Percentiles rank a stretch among this genome's conserved stretches.
Conservation (phyloP, 2,329 filamentous ascomycete genomes). For the Alternaria viburni region DNA sequence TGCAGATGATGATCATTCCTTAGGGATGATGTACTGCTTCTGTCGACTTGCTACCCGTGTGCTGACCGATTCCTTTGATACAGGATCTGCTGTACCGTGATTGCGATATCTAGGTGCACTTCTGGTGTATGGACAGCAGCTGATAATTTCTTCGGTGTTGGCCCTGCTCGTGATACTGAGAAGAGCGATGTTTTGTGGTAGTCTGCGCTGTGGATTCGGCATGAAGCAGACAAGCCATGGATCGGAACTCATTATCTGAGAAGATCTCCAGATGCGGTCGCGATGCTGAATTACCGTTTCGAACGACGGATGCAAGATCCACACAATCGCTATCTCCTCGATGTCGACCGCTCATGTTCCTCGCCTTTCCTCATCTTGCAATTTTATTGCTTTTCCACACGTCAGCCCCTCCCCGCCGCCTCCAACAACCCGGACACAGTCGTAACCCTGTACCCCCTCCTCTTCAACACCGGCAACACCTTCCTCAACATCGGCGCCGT, state of each 20-base stretch:
- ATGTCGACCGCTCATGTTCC: neutral
- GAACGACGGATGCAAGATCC: neutral
- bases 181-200: neutral
- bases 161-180: neutral
- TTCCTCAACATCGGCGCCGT: constrained; percentile 77
- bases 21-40: neutral
- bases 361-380: neutral
- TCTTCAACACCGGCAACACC: constrained; percentile 74
- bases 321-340: neutral
- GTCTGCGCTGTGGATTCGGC: neutral
- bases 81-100: neutral
- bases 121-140: neutral
- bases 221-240: neutral
- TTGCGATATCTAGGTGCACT: no score
- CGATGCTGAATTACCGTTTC: neutral
- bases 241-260: neutral
- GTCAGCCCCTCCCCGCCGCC: neutral
- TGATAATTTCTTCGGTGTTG: neutral
- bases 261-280: neutral
- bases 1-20: neutral
- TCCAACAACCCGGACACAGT: constrained; percentile 58
- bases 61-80: neutral
- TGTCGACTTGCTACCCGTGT: neutral
- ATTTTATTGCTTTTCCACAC: neutral
- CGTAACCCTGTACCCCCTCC: constrained; percentile 73